These are phyloP conservation scores for Sphaerobolus stellatus DNA, from an alignment of 1,284 basidiomycete genomes.

Conservation along the genomic window DNA sequence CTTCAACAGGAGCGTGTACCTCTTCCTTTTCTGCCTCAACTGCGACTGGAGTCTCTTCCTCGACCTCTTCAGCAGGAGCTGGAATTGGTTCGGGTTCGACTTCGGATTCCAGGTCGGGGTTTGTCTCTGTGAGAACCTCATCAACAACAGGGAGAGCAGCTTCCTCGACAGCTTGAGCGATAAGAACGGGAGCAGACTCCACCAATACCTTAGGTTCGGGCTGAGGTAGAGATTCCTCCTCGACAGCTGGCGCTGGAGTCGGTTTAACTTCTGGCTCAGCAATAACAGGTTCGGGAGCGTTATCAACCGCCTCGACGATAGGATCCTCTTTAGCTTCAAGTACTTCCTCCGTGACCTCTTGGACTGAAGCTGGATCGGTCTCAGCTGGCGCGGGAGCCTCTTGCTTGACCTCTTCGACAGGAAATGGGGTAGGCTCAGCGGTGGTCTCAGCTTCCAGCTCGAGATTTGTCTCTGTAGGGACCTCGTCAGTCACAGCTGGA, in stretches of 20 bases:
- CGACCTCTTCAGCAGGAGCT: too few species aligned
- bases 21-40: background rate
- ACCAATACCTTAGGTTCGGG: too few species aligned
- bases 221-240: too few species aligned
- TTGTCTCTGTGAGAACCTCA: background rate
- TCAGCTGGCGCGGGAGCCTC: background rate
- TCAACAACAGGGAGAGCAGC: conserved; percentile 5
- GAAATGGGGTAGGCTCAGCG: background rate
- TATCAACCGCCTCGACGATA: conserved; percentile 10
- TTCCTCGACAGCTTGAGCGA: too few species aligned
- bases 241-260: conserved; percentile 4
- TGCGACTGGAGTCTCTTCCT: background rate
- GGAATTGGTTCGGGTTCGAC: too few species aligned
- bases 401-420: background rate
- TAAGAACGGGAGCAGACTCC: too few species aligned
- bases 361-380: conserved; percentile 3
- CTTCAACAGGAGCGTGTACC: conserved; percentile 5
- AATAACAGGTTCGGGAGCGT: conserved; percentile 15
- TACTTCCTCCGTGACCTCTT: conserved; percentile 14
- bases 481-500: background rate
- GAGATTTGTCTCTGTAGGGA: background rate
- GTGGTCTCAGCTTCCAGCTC: background rate
- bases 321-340: conserved; percentile 2
- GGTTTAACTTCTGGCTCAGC: conserved; percentile 14
- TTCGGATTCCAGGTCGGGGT: background rate